Evolutionary conservation across 2,329 filamentous ascomycete species (phyloP).

Genomic region (Xylariaceae sp.): DNA sequence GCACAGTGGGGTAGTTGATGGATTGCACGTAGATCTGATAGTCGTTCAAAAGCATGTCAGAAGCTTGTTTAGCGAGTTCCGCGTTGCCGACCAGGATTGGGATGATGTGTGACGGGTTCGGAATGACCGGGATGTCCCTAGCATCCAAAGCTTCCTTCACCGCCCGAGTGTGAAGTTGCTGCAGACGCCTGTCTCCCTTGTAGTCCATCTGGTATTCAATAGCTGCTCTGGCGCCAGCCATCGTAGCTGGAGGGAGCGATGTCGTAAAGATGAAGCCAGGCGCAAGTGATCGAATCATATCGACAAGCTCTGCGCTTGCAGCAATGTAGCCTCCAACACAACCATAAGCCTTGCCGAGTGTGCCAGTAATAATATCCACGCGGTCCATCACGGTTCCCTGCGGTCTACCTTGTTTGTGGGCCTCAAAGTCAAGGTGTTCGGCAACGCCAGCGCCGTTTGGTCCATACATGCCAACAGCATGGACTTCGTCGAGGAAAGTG

Average conservation of each 20-base stretch:
- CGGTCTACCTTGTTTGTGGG: conserved; percentile 70
- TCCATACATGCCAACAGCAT: conserved; percentile 98
- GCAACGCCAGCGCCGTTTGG: conserved; percentile 93
- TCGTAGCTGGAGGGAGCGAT: conserved; percentile 89
- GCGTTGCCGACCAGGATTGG: conserved; percentile 92
- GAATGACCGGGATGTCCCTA: conserved; percentile 90
- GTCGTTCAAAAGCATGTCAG: conserved; percentile 83
- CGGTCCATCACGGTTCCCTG: conserved; percentile 89
- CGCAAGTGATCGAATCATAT: conserved; percentile 88
- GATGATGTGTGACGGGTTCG: conserved; percentile 95
- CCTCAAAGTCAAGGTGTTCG: conserved; percentile 92
- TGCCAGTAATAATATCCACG: conserved; percentile 96
- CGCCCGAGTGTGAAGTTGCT: conserved; percentile 93
- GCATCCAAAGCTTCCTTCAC: conserved; percentile 80
- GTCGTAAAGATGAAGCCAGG: conserved; percentile 99
- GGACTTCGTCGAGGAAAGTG: conserved; percentile 97
- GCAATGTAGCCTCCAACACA: conserved; percentile 98
- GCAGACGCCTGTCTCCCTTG: conserved; percentile 80
- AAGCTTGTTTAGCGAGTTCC: conserved; percentile 85
- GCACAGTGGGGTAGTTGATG: conserved; percentile 98
- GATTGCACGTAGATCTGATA: conserved; percentile 96
- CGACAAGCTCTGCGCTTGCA: conserved; percentile 78
- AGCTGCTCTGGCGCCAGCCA: conserved; percentile 87
- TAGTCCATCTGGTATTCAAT: conserved; percentile 92
- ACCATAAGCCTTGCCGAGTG: conserved; percentile 94